These are phyloP conservation scores for Diplosphaera chodatii DNA, from an alignment of 139 green algal species.

Conservation along the genomic window DNA sequence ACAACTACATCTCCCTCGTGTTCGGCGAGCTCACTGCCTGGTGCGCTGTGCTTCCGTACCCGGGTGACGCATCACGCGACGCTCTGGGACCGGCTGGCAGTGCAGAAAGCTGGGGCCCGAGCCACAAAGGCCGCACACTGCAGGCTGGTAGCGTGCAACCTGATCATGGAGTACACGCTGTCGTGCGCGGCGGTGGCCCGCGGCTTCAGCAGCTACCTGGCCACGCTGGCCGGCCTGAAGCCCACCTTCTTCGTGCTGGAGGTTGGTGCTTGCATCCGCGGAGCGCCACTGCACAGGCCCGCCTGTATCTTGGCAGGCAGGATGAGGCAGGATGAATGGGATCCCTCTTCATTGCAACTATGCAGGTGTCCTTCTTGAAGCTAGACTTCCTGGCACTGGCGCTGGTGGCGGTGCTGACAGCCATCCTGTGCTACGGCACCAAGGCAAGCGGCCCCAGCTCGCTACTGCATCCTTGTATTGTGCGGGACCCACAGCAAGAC, in stretches of 20 bases:
- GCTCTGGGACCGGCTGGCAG: too few relatives aligned
- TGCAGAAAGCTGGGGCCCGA: too few relatives aligned
- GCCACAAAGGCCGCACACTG: neutral
- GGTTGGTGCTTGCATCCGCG: too few relatives aligned
- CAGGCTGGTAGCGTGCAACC: conserved; percentile 67
- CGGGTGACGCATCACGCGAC: too few relatives aligned
- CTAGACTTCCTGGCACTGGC: conserved; percentile 55
- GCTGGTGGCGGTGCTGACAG: conserved; percentile 31
- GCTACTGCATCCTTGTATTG: too few relatives aligned
- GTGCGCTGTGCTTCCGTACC: too few relatives aligned
- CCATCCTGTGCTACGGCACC: conserved; percentile 60
- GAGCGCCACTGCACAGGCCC: too few relatives aligned
- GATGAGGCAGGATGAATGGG: too few relatives aligned
- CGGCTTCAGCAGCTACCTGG: conserved; percentile 76
- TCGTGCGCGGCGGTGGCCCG: conserved; percentile 69
- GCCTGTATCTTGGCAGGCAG: too few relatives aligned
- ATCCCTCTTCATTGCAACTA: too few relatives aligned
- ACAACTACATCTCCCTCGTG: conserved; percentile 69
- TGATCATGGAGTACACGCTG: conserved; percentile 83
- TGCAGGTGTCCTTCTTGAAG: conserved; percentile 29
- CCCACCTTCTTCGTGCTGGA: conserved; percentile 35
- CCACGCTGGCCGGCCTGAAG: conserved; percentile 42
- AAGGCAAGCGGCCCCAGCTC: conserved; percentile 39
- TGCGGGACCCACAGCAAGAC: too few relatives aligned
- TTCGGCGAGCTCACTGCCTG: conserved; percentile 77